Percentiles rank a stretch among this genome's conserved stretches.
Evolutionary conservation across 2,329 filamentous ascomycete species (phyloP).

Genomic region (Neonectria punicea): DNA sequence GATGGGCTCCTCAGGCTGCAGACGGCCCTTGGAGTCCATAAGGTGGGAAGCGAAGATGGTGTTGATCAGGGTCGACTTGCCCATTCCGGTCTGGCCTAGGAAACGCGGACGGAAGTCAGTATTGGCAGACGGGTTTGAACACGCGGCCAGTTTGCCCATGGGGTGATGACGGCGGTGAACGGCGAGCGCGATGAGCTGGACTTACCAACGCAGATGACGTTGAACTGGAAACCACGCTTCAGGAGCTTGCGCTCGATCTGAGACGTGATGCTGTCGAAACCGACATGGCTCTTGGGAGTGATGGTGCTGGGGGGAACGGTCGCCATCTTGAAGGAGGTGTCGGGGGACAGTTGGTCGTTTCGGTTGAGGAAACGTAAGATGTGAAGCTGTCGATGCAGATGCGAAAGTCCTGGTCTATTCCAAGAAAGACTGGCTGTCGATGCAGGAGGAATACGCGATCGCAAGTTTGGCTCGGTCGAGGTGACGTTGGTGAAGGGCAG

Average conservation of each 20-base stretch:
- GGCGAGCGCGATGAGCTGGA: slow-evolving; percentile 43
- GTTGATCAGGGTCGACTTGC: slow-evolving; percentile 99
- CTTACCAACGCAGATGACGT: slow-evolving; percentile 98
- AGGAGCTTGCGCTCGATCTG: slow-evolving; percentile 99
- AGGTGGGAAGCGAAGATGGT: slow-evolving; percentile 99
- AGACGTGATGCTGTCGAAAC: slow-evolving; percentile 99
- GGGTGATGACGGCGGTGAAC: slow-evolving; percentile 29
- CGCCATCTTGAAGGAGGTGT: slow-evolving; percentile 56
- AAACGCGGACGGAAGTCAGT: slow-evolving; percentile 31
- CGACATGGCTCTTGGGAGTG: slow-evolving; percentile 97
- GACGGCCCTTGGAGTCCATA: slow-evolving; percentile 97
- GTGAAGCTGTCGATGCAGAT: slow-evolving; percentile 34
- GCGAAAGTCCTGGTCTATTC: slow-evolving; percentile 40
- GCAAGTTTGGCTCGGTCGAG: slow-evolving; percentile 37
- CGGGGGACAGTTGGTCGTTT: slow-evolving; percentile 40
- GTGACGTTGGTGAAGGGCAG: slow-evolving; percentile 40
- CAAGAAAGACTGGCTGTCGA: slow-evolving; percentile 42
- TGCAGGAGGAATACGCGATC: slow-evolving; percentile 33
- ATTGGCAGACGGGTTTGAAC: slow-evolving; percentile 12
- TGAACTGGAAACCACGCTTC: slow-evolving; percentile 99
- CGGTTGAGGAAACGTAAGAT: slow-evolving; percentile 45
- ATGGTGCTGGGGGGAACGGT: slow-evolving; percentile 76
- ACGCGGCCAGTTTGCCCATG: slow-evolving; percentile 29
- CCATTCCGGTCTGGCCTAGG: slow-evolving; percentile 94
- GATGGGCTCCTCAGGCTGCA: slow-evolving; percentile 91